Base-by-base conservation (phyloP, 2,329 filamentous ascomycete genomes). In the Fusarium papillatum region DNA sequence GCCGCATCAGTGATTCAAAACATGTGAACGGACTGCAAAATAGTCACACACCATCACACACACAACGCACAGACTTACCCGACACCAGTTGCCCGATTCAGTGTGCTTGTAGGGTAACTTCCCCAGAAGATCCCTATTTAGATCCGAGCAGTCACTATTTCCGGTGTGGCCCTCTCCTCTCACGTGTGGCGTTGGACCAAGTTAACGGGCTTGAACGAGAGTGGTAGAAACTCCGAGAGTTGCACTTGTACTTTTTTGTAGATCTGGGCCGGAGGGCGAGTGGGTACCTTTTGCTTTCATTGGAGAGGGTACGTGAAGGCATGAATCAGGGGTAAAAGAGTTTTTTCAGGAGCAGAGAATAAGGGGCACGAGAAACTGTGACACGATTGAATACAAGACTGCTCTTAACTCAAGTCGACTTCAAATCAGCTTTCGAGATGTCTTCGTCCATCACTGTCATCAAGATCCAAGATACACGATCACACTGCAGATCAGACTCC, bases 11-110 rank as follows among this genome's bases (percentile, higher is more conserved):
- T 64, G 62, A 64, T 38, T 64, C 62, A 53, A 19, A 14, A 57
- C 61, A 64, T 50, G 14, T 64, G 19, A 16, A 64, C 29, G 16
- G 46, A 17, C 46, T 24, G 11, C 22, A 38, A 38, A 17, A 38
- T 50, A 38, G 46, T 55, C 62, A 29, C 62, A 64, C 62, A 64
- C 62, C 62, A 64, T 53, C 36, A 38, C 36, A 38, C 36, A 38
- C 41, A 16, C 13, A 31, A 57, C 31, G 43, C 43, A 64, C 62
- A 53, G 62, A 39, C 62, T 38, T 16, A 19, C 17, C 43, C 46
- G 26, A 17, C 31, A 64, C 16, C 24, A 24, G 62, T 31, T 53
- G 48, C 34, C 46, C 34, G 62, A 39, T n/a, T 26, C 19, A 64
- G 34, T 39, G 34, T 34, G 11, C 19, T 11, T 19, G 29, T 34